Percentiles rank a stretch among this genome's conserved stretches.
Conservation (phyloP, 148 eudicot genomes). For the Polygonum maritimum region DNA sequence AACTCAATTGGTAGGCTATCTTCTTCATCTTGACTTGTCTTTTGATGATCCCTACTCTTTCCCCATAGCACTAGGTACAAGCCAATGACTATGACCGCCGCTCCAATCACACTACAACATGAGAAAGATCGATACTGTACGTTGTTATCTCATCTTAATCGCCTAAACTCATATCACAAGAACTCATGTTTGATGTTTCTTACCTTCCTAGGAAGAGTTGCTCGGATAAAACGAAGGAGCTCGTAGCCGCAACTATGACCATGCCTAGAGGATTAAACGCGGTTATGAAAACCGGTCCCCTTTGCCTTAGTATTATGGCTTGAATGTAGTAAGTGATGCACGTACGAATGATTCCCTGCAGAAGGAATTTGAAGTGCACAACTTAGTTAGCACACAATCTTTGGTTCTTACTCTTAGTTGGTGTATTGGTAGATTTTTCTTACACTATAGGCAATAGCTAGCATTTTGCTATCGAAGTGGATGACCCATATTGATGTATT, state of each 20-base stretch:
- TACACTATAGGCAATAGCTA: conserved; percentile 62
- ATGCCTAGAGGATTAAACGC: conserved; percentile 67
- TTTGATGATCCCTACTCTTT: background rate
- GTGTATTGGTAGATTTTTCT: conserved; percentile 5
- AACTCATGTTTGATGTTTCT: too few species aligned
- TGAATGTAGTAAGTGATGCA: conserved; percentile 51
- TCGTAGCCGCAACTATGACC: conserved; percentile 63
- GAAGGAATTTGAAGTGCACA: conserved; percentile 3
- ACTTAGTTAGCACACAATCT: conserved; percentile 1
- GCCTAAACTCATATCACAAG: background rate
- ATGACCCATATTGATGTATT: conserved; percentile 54
- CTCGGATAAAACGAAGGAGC: conserved; percentile 60
- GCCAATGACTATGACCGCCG: background rate
- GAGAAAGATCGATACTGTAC: background rate
- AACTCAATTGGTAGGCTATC: background rate
- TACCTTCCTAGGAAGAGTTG: conserved; percentile 61
- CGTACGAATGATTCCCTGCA: conserved; percentile 73
- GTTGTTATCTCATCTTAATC: background rate
- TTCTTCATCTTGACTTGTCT: background rate
- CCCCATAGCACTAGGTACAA: conserved; percentile 11
- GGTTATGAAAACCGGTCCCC: conserved; percentile 82
- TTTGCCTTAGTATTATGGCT: conserved; percentile 51
- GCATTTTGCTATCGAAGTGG: conserved; percentile 41
- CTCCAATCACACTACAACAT: conserved; percentile 6
- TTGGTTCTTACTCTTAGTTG: background rate